phyloP scores from a whole-genome alignment of 805 yeast species.

The Starmerella sirachaensis region DNA sequence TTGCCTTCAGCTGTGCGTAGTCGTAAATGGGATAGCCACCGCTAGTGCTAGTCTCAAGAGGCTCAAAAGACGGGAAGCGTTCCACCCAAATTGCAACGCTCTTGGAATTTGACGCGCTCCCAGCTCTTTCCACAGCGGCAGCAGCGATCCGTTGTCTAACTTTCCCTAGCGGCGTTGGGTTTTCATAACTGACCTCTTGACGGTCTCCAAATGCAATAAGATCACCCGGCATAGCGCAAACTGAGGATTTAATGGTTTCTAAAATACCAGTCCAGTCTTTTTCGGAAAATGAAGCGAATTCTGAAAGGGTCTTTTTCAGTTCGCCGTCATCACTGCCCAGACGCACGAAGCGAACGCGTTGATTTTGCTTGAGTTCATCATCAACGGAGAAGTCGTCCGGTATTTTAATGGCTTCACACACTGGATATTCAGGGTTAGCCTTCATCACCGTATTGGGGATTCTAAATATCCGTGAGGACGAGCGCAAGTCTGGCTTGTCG shows the following conservation, averaged over 20 bases:
- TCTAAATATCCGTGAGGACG: constrained; percentile 36
- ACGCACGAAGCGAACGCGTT: constrained; percentile 4
- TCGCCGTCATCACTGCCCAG: constrained; percentile 8
- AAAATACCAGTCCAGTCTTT: constrained; percentile 11
- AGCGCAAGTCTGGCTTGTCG: constrained; percentile 85
- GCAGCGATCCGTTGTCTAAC: constrained; percentile 55
- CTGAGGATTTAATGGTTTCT: neutral
- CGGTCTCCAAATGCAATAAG: constrained; percentile 71
- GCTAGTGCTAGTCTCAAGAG: constrained; percentile 29
- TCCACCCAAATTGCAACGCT: constrained; percentile 54
- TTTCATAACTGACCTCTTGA: constrained; percentile 59
- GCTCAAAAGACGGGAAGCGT: constrained; percentile 87
- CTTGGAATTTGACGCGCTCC: neutral
- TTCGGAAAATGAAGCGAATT: constrained; percentile 8
- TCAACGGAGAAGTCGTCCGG: neutral
- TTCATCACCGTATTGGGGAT: constrained; percentile 34
- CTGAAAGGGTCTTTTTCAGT: constrained; percentile 5
- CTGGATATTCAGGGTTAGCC: constrained; percentile 36
- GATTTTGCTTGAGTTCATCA: neutral
- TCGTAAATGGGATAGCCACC: constrained; percentile 52
- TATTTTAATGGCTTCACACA: constrained; percentile 47
- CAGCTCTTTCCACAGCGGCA: constrained; percentile 30
- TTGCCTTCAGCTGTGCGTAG: constrained; percentile 40
- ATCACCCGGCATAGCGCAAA: constrained; percentile 47
- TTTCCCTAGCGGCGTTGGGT: constrained; percentile 89